Evolutionary conservation across 1,284 basidiomycete genomes (phyloP).

Genomic region (Golubevia pallescens): DNA sequence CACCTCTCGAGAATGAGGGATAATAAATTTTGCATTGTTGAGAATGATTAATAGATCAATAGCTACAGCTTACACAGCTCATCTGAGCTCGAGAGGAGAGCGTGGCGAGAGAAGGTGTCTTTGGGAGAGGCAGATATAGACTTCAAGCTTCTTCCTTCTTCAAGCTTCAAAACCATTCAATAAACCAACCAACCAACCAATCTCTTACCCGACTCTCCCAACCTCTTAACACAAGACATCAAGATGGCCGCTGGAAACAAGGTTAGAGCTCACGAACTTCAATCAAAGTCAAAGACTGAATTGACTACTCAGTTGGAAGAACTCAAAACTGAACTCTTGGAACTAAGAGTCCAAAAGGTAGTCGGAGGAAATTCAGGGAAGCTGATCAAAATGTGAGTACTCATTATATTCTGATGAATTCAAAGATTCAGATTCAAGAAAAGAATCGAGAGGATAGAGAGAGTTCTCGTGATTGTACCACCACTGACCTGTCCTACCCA

Average conservation of each 20-base stretch:
- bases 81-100: too few relatives aligned
- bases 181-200: too few relatives aligned
- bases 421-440: too few relatives aligned
- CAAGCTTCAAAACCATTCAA: neutral
- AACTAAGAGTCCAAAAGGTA: slow-evolving; percentile 64
- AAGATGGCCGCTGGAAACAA: slow-evolving; percentile 47
- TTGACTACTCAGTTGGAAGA: slow-evolving; percentile 61
- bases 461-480: too few relatives aligned
- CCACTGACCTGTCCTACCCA: too few relatives aligned
- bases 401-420: neutral
- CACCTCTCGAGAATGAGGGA: too few relatives aligned
- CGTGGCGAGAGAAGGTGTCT: neutral
- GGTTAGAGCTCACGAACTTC: slow-evolving; percentile 97
- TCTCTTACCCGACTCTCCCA: neutral
- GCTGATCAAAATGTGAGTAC: slow-evolving; percentile 45
- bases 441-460: too few relatives aligned
- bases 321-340: slow-evolving; percentile 62
- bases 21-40: too few relatives aligned
- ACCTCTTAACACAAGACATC: neutral
- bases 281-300: slow-evolving; percentile 75
- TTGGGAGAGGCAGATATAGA: neutral
- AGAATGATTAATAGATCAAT: too few relatives aligned
- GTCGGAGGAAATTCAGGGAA: slow-evolving; percentile 61
- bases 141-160: neutral
- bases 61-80: too few relatives aligned